Evolutionary conservation across 768 basidiomycete species (phyloP).

Genomic region (Leccinum barrowsii): DNA sequence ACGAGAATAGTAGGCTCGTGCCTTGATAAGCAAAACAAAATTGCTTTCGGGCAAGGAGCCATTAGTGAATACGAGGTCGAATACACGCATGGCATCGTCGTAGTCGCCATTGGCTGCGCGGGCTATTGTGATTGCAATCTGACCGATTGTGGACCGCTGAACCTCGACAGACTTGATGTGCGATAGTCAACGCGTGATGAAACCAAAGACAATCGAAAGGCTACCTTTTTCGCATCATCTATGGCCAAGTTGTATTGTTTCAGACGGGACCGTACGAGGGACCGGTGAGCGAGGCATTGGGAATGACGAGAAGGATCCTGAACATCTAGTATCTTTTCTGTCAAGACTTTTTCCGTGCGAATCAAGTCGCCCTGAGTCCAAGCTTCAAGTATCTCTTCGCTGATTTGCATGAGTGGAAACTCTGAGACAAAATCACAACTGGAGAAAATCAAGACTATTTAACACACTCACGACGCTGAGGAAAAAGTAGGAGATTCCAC

Average conservation of each 20-base stretch:
- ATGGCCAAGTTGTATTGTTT: no score
- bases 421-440: background rate
- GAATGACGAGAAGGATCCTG: background rate
- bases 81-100: constrained; percentile 1
- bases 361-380: constrained; percentile 1
- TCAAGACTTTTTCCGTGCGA: background rate
- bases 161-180: no score
- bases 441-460: background rate
- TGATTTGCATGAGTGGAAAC: background rate
- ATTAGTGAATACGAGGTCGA: constrained; percentile 10
- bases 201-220: no score
- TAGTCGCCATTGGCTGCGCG: background rate
- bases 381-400: background rate
- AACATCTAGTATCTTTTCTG: background rate
- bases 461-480: background rate
- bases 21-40: constrained; percentile 15
- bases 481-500: no score
- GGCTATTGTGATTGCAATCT: constrained; percentile 9
- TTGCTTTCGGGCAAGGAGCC: background rate
- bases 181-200: no score
- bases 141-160: background rate
- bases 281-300: background rate
- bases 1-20: accelerated
- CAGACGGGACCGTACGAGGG: background rate
- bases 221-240: no score